These are phyloP conservation scores for Exophiala sp. DNA, from an alignment of 2,329 filamentous ascomycete genomes.

Conservation along the genomic window DNA sequence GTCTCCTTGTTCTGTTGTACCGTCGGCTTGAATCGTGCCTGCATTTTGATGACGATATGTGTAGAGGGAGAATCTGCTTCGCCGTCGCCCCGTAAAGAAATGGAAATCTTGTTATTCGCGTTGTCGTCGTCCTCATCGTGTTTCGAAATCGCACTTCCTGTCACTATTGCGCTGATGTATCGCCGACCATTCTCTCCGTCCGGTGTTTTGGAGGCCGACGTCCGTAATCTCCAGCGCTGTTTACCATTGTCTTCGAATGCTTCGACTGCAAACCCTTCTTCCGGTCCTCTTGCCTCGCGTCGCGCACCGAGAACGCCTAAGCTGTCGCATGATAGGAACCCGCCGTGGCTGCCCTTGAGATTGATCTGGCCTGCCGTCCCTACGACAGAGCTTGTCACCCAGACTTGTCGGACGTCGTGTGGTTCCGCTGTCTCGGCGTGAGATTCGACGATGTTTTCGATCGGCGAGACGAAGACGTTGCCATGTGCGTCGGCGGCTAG, in stretches of 20 bases:
- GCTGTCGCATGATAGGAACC: conserved; percentile 46
- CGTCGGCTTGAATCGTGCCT: conserved; percentile 86
- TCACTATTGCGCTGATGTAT: conserved; percentile 14
- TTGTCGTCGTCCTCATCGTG: conserved; percentile 4
- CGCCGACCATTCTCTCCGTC: conserved; percentile 15
- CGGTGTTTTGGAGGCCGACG: conserved; percentile 14
- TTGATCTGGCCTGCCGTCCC: conserved; percentile 70
- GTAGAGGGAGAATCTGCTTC: conserved; percentile 13
- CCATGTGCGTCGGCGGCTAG: conserved; percentile 83
- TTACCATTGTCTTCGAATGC: conserved; percentile 5
- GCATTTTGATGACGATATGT: conserved; percentile 70
- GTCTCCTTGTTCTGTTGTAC: conserved; percentile 77
- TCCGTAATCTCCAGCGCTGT: conserved; percentile 15
- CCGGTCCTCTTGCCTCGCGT: conserved; percentile 32
- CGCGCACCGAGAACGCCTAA: conserved; percentile 27
- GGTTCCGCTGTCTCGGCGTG: conserved; percentile 85
- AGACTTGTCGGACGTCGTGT: conserved; percentile 93
- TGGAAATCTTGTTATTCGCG: conserved; percentile 18
- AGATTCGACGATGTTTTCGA: conserved; percentile 86
- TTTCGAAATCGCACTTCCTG: conserved; percentile 1
- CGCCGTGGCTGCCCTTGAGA: conserved; percentile 87
- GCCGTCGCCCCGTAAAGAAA: conserved; percentile 27
- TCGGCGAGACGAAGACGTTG: conserved; percentile 73
- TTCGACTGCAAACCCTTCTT: conserved; percentile 26
- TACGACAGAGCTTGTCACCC: conserved; percentile 79